Evolutionary conservation across 495 filamentous ascomycete species (phyloP).

Genomic region (Penicillium dipodomyicola): DNA sequence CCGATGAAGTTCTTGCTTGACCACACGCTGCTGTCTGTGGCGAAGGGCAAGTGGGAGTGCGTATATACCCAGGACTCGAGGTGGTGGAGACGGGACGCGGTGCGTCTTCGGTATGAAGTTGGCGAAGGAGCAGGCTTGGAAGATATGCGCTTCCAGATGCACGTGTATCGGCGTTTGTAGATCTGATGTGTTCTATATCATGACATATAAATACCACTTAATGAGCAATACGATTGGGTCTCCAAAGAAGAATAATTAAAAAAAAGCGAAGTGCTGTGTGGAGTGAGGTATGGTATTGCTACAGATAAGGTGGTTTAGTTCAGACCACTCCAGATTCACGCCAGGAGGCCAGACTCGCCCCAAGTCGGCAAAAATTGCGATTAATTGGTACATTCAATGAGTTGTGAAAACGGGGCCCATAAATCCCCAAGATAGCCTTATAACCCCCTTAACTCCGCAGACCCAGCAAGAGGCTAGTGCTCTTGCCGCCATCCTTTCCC

Average conservation of each 20-base stretch:
- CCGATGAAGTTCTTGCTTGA: slow-evolving; percentile 94
- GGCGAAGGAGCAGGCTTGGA: slow-evolving; percentile 60
- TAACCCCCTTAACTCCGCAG: slow-evolving; percentile 45
- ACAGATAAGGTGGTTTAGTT: slow-evolving; percentile 32
- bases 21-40: slow-evolving; percentile 63
- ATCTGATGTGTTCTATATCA: slow-evolving; percentile 3
- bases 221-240: slow-evolving; percentile 8
- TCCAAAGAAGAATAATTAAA: slow-evolving; percentile 10
- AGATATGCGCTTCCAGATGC: slow-evolving; percentile 92
- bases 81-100: slow-evolving; percentile 75
- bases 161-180: slow-evolving; percentile 61
- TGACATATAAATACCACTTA: slow-evolving; percentile 12
- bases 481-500: slow-evolving; percentile 62
- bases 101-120: slow-evolving; percentile 73
- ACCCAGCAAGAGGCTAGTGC: slow-evolving; percentile 58
- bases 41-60: slow-evolving; percentile 63
- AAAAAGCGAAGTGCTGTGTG: slow-evolving; percentile 13
- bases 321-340: slow-evolving; percentile 31
- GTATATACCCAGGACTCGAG: slow-evolving; percentile 67
- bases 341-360: slow-evolving; percentile 24
- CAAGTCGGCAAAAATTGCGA: slow-evolving; percentile 21
- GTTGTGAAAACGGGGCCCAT: slow-evolving; percentile 25
- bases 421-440: slow-evolving; percentile 14
- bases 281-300: slow-evolving; percentile 47
- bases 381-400: slow-evolving; percentile 34